Percentiles rank a stretch among this genome's conserved stretches.
Evolutionary conservation across 2,329 filamentous ascomycete species (phyloP).

Genomic region (Neopestalotiopsis sp.): DNA sequence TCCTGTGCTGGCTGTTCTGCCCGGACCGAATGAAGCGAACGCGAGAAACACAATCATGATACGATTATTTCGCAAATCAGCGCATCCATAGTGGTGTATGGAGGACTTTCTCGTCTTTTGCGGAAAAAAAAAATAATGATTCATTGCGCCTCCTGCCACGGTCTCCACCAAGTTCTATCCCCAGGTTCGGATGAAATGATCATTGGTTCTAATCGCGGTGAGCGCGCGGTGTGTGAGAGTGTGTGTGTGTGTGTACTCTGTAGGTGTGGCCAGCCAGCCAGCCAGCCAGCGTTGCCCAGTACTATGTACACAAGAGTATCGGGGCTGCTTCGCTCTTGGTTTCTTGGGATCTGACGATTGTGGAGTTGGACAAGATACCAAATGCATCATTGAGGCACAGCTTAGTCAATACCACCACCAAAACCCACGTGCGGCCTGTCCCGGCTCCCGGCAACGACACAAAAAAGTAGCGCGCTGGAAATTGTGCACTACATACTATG

Average conservation of each 20-base stretch:
- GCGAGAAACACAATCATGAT: not conserved
- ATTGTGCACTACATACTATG: not conserved
- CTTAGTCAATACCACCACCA: not conserved
- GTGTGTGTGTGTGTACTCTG: too few relatives aligned
- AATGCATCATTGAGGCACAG: conserved; percentile 1
- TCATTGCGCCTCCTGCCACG: too few relatives aligned
- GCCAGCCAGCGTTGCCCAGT: not conserved
- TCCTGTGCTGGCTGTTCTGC: not conserved
- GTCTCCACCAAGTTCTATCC: too few relatives aligned
- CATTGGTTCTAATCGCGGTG: too few relatives aligned
- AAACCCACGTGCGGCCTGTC: not conserved
- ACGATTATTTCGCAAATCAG: not conserved
- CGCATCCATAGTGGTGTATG: not conserved
- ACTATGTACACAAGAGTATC: not conserved
- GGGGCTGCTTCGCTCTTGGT: not conserved
- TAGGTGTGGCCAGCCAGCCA: not conserved
- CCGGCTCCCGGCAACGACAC: not conserved
- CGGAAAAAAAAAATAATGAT: too few relatives aligned
- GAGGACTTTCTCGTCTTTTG: not conserved
- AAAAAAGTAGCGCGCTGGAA: not conserved
- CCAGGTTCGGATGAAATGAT: too few relatives aligned
- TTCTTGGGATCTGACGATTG: not conserved
- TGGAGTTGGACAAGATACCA: not conserved
- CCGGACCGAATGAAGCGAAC: not conserved
- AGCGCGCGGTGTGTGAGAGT: too few relatives aligned